These are phyloP conservation scores for Ophiostoma quercus DNA, from an alignment of 2,329 filamentous ascomycete species.

Conservation along the genomic window DNA sequence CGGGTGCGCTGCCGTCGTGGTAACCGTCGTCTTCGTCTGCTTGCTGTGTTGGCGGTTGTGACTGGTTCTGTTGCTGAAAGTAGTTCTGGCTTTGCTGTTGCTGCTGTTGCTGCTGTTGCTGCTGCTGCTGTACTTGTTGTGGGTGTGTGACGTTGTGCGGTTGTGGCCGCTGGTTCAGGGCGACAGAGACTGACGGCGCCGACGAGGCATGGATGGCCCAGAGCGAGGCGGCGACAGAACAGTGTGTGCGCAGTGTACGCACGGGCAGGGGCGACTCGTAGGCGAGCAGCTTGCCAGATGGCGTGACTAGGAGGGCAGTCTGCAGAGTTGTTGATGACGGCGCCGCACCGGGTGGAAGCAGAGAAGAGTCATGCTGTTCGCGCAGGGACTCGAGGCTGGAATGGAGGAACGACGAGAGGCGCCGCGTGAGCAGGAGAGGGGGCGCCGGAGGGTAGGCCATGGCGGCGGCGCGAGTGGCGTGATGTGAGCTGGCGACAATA, in stretches of 20 bases:
- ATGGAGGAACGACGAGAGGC: conserved; percentile 57
- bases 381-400: conserved; percentile 42
- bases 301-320: conserved; percentile 55
- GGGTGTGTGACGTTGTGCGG: conserved; percentile 20
- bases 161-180: conserved; percentile 24
- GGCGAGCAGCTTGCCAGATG: conserved; percentile 58
- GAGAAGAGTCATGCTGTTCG: conserved; percentile 14
- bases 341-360: conserved; percentile 18
- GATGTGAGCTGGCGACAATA: background rate
- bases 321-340: conserved; percentile 43
- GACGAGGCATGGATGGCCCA: conserved; percentile 53
- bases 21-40: conserved; percentile 23
- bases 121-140: background rate
- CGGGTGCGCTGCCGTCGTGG: conserved; percentile 25
- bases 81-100: background rate
- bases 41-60: background rate
- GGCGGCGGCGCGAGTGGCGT: background rate
- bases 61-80: conserved; percentile 9
- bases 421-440: conserved; percentile 60
- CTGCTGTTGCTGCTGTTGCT: background rate
- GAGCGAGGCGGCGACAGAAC: conserved; percentile 58
- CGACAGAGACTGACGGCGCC: conserved; percentile 34
- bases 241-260: conserved; percentile 55
- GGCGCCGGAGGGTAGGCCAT: conserved; percentile 43
- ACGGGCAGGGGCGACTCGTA: conserved; percentile 54